Conservation (phyloP, 1,284 basidiomycete species). For the Stereum hirsutum region DNA sequence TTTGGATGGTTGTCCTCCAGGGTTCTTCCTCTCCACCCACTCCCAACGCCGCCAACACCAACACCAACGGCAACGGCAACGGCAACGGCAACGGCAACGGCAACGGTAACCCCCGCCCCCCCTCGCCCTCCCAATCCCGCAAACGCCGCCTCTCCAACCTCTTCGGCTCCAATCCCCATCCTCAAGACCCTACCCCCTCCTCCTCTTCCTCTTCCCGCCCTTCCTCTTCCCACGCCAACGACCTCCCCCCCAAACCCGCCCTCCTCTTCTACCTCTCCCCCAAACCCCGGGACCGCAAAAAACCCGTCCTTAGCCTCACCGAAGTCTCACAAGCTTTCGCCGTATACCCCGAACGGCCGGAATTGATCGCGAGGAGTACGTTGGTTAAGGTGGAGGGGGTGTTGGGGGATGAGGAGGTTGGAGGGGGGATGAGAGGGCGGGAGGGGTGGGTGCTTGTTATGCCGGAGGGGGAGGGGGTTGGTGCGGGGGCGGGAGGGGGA, state of each 20-base stretch:
- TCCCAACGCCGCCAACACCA: too few relatives aligned
- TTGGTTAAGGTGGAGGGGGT: slow-evolving; percentile 83
- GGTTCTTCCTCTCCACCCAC: slow-evolving; percentile 14
- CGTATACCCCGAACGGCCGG: slow-evolving; percentile 92
- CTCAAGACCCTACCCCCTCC: too few relatives aligned
- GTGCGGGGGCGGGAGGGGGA: slow-evolving; percentile 53
- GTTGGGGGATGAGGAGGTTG: slow-evolving; percentile 70
- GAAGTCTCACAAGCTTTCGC: slow-evolving; percentile 70
- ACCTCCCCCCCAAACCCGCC: slow-evolving; percentile 31
- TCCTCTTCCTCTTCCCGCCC: slow-evolving; percentile 48
- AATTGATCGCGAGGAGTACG: slow-evolving; percentile 79
- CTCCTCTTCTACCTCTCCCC: slow-evolving; percentile 51
- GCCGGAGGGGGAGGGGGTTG: slow-evolving; percentile 22
- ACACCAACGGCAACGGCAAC: too few relatives aligned
- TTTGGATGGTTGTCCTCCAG: slow-evolving; percentile 78
- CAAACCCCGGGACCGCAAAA: slow-evolving; percentile 66
- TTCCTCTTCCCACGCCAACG: slow-evolving; percentile 17
- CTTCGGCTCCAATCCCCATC: slow-evolving; percentile 45
- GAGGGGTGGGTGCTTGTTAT: slow-evolving; percentile 2
- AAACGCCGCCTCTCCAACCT: slow-evolving; percentile 67
- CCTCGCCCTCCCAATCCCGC: slow-evolving; percentile 14
- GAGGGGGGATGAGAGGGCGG: slow-evolving; percentile 36
- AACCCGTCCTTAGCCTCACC: slow-evolving; percentile 47
- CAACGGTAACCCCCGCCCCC: slow-evolving; percentile 13
- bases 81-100: slow-evolving; percentile 11